Evolutionary conservation across 2,329 filamentous ascomycete genomes (phyloP).

Genomic region (Pestalotiopsis sp.): DNA sequence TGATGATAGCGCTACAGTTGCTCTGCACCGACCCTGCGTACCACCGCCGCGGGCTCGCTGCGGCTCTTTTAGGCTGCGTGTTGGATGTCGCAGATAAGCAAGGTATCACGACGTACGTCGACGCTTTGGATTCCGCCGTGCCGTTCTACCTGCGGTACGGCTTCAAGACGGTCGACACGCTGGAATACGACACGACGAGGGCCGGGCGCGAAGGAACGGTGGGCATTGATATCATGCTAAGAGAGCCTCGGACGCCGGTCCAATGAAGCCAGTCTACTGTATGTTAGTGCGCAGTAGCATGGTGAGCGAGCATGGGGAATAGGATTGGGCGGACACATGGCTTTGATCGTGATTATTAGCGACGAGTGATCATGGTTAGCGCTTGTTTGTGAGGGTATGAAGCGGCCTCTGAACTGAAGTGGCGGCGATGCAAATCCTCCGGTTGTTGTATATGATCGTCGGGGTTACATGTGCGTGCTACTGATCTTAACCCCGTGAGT

Average conservation of each 20-base stretch:
- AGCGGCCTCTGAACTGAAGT: background rate
- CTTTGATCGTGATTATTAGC: background rate
- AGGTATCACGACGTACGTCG: conserved; percentile 13
- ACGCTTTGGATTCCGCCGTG: conserved; percentile 13
- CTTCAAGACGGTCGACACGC: conserved; percentile 13
- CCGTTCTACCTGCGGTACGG: conserved; percentile 13
- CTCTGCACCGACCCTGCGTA: conserved; percentile 13
- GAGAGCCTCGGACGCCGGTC: background rate
- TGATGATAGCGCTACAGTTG: conserved; percentile 6
- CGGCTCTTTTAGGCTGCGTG: conserved; percentile 10
- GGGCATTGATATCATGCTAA: conserved; percentile 12
- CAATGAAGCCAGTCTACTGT: background rate
- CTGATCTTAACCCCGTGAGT: background rate
- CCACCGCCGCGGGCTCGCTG: conserved; percentile 11
- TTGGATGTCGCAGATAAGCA: conserved; percentile 11
- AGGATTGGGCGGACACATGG: background rate
- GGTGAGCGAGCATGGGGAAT: background rate
- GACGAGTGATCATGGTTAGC: background rate
- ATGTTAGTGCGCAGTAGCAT: background rate
- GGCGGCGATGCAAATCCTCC: background rate
- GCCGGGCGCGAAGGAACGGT: conserved; percentile 12
- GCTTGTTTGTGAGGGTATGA: background rate
- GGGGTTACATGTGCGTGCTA: background rate
- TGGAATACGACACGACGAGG: conserved; percentile 13
- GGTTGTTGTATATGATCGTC: background rate